Evolutionary conservation across 768 basidiomycete species (phyloP), one percentile per base, ranked within the genome.

Genomic region (Piloderma croceum): DNA sequence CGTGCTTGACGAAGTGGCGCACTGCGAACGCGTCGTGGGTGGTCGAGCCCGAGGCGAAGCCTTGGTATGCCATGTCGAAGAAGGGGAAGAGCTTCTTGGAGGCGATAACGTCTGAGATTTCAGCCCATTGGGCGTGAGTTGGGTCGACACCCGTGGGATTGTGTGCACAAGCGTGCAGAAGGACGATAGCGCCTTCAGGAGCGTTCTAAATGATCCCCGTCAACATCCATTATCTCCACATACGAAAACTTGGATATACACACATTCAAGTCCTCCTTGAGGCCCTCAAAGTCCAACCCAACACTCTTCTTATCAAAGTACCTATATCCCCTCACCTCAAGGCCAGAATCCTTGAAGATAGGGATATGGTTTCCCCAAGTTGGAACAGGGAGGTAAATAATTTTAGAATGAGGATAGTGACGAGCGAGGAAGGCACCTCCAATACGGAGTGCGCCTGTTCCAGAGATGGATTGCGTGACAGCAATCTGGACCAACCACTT

Each of bases 21-120:
- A 97, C 80, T 23, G 94, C 91, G 62, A 90, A 93, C 9, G 94
- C 96, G 57, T 99, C 96, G 41, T 80, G 81, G 49, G 81, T 61
- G 49, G 90, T 91, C 38, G 82, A 81, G 37, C 96, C 96, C 18
- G 93, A 96, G 24, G 96, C 94, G 61, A 99, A 99, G 38, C 96
- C 96, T 65, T 96, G 91, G 71, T 99, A 99, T 12, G 96, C 94
- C 92, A 97, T 97, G 67, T 99, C 96, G 62, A 98, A 97, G 80
- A 97, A 91, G 38, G 94, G 88, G 81, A 97, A 94, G 52, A 94
- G 77, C 48, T 81, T 78, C 71, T 79, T 89, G 69, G 90, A 85
- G 57, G 88, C 81, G 51, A 94, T 65, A 44, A 98, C 70, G 53
- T 90, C 76, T 31, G 88, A 90, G 46, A 99, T 81, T 60, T 88